Base-by-base conservation (phyloP, 495 filamentous ascomycete genomes). In the Massariosphaeria phaeospora region DNA sequence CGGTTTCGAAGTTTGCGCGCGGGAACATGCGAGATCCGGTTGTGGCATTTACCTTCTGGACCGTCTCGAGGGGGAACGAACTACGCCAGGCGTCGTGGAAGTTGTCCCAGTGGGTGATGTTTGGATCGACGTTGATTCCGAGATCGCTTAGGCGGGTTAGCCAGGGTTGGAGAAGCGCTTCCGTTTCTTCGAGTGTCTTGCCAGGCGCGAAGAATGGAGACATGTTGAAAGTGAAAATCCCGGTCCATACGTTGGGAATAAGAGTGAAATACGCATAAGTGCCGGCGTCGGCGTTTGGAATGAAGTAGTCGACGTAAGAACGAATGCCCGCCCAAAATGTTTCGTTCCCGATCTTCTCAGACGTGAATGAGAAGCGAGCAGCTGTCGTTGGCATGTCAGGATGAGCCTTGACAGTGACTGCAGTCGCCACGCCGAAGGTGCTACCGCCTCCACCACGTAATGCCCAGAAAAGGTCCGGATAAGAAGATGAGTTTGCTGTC, bases 401-500 rank as follows among this genome's bases (percentile, higher is more conserved):
- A 40, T 61, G 57, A 2, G 59, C 59, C 31, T 63, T 62, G n/a
- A 63, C 52, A 21, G 49, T 55, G 2, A 57, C 50, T 15, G 52
- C 46, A 1, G 51, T 59, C 2, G 44, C 47, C 8, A 62, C 54
- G 7, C 59, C 59, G 34, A 62, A 62, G 13, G 59, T 62, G 12
- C 13, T 24, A 6, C 59, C 59, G 1, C 59, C 59, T 11, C 59
- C 59, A 1, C 59, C 59, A 23, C 59, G 52, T 39, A 62, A 23
- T 13, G 59, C 59, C 53, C 52, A 62, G 48, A 62, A 62, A 20
- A 62, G 42, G 34, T 58, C 59, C 1, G 52, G 12, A 43, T 62
- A 24, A 5, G 39, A 45, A 15, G 47, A 52, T 2, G 53, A 57
- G 48, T 58, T 58, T 12, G 54, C 59, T 6, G 46, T 51, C 11